Evolutionary conservation across 257 asterid genomes (phyloP).

Genomic region (Orobanche coerulescens): DNA sequence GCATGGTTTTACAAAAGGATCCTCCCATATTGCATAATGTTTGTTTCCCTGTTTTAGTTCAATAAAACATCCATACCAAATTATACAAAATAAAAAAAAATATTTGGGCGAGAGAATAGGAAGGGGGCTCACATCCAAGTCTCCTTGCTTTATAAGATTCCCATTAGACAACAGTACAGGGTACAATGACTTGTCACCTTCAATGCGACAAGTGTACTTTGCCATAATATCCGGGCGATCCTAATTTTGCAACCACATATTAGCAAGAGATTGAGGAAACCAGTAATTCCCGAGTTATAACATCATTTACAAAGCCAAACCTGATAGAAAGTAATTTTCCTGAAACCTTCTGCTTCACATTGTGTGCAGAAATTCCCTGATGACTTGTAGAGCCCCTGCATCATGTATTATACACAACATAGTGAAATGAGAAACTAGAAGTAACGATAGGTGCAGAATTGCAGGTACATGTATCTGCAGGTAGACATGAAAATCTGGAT

Average conservation of each 20-base stretch:
- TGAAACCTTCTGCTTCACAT: slow-evolving; percentile 98
- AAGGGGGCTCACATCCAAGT: slow-evolving; percentile 50
- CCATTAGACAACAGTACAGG: slow-evolving; percentile 91
- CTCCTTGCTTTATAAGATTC: slow-evolving; percentile 81
- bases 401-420: slow-evolving; percentile 21
- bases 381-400: slow-evolving; percentile 90
- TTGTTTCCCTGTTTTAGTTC: slow-evolving; percentile 52
- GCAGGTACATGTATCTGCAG: neutral
- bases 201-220: slow-evolving; percentile 80
- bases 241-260: slow-evolving; percentile 29
- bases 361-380: slow-evolving; percentile 95
- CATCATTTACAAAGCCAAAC: slow-evolving; percentile 26
- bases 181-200: slow-evolving; percentile 82
- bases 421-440: slow-evolving; percentile 3
- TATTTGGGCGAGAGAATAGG: neutral
- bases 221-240: slow-evolving; percentile 99
- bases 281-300: neutral
- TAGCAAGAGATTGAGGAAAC: slow-evolving; percentile 18
- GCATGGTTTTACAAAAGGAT: slow-evolving; percentile 90
- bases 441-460: neutral
- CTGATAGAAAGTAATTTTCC: slow-evolving; percentile 89
- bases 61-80: slow-evolving; percentile 8
- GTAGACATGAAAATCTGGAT: neutral
- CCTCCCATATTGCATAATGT: slow-evolving; percentile 84
- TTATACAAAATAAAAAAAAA: neutral